Evolutionary conservation across 805 yeast species (phyloP).

Genomic region (Wickerhamomyces chambardii): DNA sequence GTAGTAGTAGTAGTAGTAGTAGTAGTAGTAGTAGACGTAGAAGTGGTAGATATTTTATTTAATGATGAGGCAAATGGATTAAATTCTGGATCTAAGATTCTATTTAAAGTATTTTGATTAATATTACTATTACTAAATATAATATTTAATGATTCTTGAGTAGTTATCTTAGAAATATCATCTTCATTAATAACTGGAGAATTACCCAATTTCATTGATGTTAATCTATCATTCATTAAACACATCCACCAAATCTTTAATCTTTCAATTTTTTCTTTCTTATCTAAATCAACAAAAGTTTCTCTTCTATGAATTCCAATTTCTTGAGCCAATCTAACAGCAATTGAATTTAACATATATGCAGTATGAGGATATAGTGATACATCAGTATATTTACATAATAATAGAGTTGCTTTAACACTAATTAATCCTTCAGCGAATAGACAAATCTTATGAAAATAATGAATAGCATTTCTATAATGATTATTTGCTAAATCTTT

Average conservation of each 20-base stretch:
- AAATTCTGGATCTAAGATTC: too few species aligned
- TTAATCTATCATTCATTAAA: slow-evolving; percentile 33
- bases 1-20: too few species aligned
- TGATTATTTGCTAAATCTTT: slow-evolving; percentile 19
- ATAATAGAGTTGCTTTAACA: slow-evolving; percentile 42
- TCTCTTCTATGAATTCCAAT: slow-evolving; percentile 49
- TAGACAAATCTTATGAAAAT: slow-evolving; percentile 40
- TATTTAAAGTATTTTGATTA: too few species aligned
- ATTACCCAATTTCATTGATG: slow-evolving; percentile 36
- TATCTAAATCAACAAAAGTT: slow-evolving; percentile 24
- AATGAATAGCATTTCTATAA: slow-evolving; percentile 34
- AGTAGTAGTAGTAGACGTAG: too few species aligned
- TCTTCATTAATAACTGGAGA: slow-evolving; percentile 34
- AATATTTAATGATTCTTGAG: neutral
- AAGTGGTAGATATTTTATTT: too few species aligned
- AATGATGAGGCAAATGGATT: too few species aligned
- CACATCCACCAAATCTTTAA: slow-evolving; percentile 41
- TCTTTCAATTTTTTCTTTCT: slow-evolving; percentile 27
- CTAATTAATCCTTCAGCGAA: slow-evolving; percentile 42
- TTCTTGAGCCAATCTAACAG: slow-evolving; percentile 45
- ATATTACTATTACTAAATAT: too few species aligned
- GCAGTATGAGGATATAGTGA: slow-evolving; percentile 31
- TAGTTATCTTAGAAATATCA: slow-evolving; percentile 25
- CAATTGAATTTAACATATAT: slow-evolving; percentile 31
- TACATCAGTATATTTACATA: slow-evolving; percentile 28